These are phyloP conservation scores for Claviceps purpurea DNA, from an alignment of 2,329 filamentous ascomycete genomes.

Conservation along the genomic window DNA sequence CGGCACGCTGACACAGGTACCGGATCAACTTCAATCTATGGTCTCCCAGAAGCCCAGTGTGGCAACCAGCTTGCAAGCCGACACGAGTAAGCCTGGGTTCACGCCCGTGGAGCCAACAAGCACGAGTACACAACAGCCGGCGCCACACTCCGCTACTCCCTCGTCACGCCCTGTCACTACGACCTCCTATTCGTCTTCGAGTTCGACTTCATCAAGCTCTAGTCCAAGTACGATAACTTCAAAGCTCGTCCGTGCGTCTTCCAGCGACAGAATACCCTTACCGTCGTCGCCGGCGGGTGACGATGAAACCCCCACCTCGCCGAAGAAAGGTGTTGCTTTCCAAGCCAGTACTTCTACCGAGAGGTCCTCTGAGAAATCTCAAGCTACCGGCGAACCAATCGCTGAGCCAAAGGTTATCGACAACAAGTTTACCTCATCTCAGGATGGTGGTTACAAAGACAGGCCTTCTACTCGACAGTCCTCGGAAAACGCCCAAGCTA, in stretches of 20 bases:
- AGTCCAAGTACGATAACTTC: background rate
- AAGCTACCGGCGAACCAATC: background rate
- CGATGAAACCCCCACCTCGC: background rate
- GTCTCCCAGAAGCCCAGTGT: conserved; percentile 12
- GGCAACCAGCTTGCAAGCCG: conserved; percentile 14
- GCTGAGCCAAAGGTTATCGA: too few relatives aligned
- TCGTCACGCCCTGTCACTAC: background rate
- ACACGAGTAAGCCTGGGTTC: conserved; percentile 12
- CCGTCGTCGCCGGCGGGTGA: background rate
- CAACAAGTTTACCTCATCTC: too few relatives aligned
- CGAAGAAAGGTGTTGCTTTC: background rate
- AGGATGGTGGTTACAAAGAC: too few relatives aligned
- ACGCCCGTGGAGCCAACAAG: conserved; percentile 5
- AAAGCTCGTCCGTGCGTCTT: background rate
- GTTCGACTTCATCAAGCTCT: background rate
- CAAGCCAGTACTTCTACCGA: too few relatives aligned
- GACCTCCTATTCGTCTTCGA: background rate
- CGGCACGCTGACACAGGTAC: conserved; percentile 6
- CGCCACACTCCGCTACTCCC: background rate
- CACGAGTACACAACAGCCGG: background rate
- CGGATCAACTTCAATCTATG: conserved; percentile 11
- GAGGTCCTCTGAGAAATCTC: background rate
- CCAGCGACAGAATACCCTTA: background rate
- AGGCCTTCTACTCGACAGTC: background rate
- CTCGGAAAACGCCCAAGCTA: background rate